Percentiles rank a stretch among this genome's conserved stretches.
Conservation (phyloP, 2,329 filamentous ascomycete genomes). For the Xylaria sp. region DNA sequence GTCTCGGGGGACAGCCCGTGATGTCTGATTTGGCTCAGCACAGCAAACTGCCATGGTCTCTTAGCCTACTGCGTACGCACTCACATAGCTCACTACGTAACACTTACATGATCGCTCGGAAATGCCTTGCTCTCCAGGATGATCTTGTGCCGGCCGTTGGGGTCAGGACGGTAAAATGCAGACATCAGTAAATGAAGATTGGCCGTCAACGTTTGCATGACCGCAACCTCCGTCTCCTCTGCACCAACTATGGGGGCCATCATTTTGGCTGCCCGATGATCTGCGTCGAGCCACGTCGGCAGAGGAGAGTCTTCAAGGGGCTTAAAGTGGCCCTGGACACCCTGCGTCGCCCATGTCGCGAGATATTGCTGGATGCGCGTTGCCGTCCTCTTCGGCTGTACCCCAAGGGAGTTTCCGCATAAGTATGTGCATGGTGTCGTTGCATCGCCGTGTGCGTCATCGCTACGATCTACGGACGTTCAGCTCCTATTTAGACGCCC, state of each 20-base stretch:
- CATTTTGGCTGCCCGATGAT: constrained; percentile 71
- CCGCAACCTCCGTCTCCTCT: constrained; percentile 73
- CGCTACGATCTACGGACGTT: constrained; percentile 46
- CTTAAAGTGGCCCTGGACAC: constrained; percentile 81
- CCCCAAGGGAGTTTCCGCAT: constrained; percentile 81
- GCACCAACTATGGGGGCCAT: constrained; percentile 80
- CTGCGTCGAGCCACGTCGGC: constrained; percentile 75
- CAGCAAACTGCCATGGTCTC: constrained; percentile 68
- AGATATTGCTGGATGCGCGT: constrained; percentile 76
- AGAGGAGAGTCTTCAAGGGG: constrained; percentile 70
- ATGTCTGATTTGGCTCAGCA: constrained; percentile 78
- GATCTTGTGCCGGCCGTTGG: constrained; percentile 72
- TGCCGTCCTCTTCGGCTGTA: constrained; percentile 74
- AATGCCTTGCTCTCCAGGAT: constrained; percentile 85
- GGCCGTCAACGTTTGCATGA: constrained; percentile 83
- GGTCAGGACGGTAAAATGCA: constrained; percentile 78
- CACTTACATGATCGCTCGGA: constrained; percentile 79
- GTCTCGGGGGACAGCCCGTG: constrained; percentile 71
- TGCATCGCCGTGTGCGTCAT: constrained; percentile 43
- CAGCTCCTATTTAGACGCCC: constrained; percentile 36
- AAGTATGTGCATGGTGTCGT: constrained; percentile 69
- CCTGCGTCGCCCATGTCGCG: constrained; percentile 79
- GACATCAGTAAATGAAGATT: constrained; percentile 83
- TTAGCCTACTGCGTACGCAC: constrained; percentile 25
- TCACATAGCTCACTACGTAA: constrained; percentile 8